Evolutionary conservation across 257 asterid species (phyloP).

Genomic region (Vinca minor): DNA sequence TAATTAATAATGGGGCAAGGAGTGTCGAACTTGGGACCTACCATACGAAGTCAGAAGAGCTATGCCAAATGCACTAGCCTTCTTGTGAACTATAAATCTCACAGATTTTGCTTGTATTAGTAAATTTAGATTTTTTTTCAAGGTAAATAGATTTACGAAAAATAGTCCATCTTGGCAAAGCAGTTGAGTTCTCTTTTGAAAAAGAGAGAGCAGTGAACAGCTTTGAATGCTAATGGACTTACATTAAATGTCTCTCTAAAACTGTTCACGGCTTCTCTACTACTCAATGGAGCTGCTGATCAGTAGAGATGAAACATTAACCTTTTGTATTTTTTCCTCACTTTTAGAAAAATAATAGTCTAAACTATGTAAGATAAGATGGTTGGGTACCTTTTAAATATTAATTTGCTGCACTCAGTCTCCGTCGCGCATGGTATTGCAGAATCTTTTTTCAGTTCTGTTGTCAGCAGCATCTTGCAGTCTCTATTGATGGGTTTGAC

Average conservation of each 20-base stretch:
- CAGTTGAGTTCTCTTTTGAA: conserved; percentile 22
- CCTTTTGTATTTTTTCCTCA: too few relatives aligned
- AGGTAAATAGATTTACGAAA: too few relatives aligned
- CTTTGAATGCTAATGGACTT: conserved; percentile 63
- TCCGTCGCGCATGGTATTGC: too few relatives aligned
- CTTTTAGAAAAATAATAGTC: too few relatives aligned
- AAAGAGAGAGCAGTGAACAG: conserved; percentile 30
- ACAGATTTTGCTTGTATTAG: not conserved
- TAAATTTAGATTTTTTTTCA: not conserved
- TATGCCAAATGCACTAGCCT: too few relatives aligned
- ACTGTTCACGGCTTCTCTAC: conserved; percentile 34
- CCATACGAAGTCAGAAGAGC: not conserved
- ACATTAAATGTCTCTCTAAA: conserved; percentile 34
- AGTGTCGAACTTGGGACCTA: not conserved
- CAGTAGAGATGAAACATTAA: conserved; percentile 43
- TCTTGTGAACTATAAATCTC: not conserved
- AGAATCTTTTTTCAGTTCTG: too few relatives aligned
- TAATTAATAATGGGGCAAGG: not conserved
- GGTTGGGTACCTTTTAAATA: too few relatives aligned
- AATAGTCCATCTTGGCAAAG: conserved; percentile 59
- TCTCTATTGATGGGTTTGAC: too few relatives aligned
- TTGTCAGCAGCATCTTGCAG: too few relatives aligned
- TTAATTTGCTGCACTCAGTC: too few relatives aligned
- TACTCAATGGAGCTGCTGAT: conserved; percentile 37
- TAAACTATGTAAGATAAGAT: too few relatives aligned